phyloP scores from a whole-genome alignment of 1,284 basidiomycete genomes.

The Golubevia pallescens region DNA sequence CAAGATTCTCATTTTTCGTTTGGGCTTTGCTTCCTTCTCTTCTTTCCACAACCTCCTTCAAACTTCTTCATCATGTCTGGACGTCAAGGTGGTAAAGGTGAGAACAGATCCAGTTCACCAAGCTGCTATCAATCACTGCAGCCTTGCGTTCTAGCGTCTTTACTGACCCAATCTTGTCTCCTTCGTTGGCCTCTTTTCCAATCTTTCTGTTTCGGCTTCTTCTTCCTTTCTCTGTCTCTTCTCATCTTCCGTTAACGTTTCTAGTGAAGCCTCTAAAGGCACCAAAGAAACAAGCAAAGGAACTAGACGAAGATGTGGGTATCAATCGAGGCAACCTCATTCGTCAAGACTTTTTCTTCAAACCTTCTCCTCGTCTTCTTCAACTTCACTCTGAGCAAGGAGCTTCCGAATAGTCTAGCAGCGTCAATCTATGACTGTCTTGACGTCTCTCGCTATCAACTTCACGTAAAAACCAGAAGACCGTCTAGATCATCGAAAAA shows the following conservation, averaged over 20 bases:
- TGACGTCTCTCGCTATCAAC: not conserved
- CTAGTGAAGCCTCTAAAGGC: constrained; percentile 47
- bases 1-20: no score
- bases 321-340: not conserved
- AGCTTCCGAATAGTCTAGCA: no score
- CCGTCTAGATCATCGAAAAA: not conserved
- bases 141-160: not conserved
- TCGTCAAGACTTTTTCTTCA: no score
- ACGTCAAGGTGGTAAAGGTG: constrained; percentile 51
- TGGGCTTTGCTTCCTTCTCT: no score
- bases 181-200: not conserved
- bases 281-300: constrained; percentile 47
- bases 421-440: no score
- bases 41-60: no score
- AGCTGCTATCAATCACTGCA: no score
- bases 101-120: not conserved
- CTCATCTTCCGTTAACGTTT: not conserved
- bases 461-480: not conserved
- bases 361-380: no score
- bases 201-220: not conserved
- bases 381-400: no score
- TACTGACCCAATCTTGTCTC: not conserved
- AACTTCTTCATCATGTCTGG: constrained; percentile 33
- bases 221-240: not conserved
- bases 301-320: constrained; percentile 53